Evolutionary conservation across 306 rosid species (phyloP).

Genomic region (Castanospermum australe): DNA sequence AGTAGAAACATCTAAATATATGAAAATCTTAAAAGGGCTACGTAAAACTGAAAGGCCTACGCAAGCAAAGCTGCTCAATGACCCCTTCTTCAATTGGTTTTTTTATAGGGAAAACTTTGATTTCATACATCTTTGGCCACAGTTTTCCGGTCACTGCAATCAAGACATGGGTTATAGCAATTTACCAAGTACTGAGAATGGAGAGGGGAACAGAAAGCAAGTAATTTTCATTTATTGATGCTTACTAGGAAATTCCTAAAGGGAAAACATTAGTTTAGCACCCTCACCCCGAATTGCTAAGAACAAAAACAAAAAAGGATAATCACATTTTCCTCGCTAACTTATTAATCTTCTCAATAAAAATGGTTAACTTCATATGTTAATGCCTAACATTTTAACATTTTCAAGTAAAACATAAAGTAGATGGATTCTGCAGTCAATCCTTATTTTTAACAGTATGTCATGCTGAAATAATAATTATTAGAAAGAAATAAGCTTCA

Average conservation of each 20-base stretch:
- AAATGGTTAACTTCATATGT: background rate
- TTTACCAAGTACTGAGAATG: background rate
- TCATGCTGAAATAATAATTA: background rate
- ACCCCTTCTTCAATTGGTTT: slow-evolving; percentile 31
- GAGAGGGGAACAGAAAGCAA: background rate
- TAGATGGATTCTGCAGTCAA: background rate
- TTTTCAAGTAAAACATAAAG: background rate
- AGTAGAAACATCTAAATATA: slow-evolving; percentile 22
- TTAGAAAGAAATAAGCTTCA: background rate
- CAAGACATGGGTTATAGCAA: slow-evolving; percentile 9
- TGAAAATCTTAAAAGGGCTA: too few relatives aligned
- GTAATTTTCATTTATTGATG: background rate
- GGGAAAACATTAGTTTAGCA: too few relatives aligned
- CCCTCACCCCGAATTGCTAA: too few relatives aligned
- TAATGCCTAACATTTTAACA: background rate
- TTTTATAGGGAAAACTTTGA: slow-evolving; percentile 50
- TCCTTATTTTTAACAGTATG: background rate
- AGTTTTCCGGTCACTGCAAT: slow-evolving; percentile 86
- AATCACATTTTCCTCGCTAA: background rate
- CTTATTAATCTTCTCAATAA: background rate
- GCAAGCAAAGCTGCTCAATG: slow-evolving; percentile 65
- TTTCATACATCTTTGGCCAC: slow-evolving; percentile 88
- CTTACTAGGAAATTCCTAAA: background rate
- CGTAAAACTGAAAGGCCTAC: slow-evolving; percentile 34
- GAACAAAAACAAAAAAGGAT: too few relatives aligned